Evolutionary conservation across 1,284 basidiomycete genomes (phyloP).

Genomic region (Ustilago cynodontis): DNA sequence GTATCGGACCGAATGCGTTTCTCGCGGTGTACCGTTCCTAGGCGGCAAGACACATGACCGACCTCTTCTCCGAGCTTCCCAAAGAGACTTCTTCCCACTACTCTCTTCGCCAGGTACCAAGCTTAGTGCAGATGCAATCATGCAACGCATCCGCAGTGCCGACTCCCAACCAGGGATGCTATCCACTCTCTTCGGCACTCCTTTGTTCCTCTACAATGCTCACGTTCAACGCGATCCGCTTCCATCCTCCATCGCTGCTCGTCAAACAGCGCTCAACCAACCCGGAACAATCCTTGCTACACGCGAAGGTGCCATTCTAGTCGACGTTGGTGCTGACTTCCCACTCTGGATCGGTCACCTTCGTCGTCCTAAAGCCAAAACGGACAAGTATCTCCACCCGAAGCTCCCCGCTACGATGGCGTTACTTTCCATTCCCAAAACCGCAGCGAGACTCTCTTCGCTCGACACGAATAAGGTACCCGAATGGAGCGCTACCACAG

Average conservation of each 20-base stretch:
- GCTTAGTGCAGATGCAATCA: conserved; percentile 70
- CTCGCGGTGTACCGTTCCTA: conserved; percentile 66
- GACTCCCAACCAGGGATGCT: conserved; percentile 73
- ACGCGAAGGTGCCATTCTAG: conserved; percentile 71
- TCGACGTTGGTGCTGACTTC: conserved; percentile 69
- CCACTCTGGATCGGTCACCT: conserved; percentile 72
- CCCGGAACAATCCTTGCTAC: conserved; percentile 70
- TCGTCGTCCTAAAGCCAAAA: conserved; percentile 70
- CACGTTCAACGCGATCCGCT: conserved; percentile 67
- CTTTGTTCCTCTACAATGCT: conserved; percentile 71
- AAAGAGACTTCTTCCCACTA: conserved; percentile 60
- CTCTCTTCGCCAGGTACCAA: conserved; percentile 8
- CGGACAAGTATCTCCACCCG: conserved; percentile 69
- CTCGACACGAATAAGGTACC: conserved; percentile 58
- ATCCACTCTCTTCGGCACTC: conserved; percentile 66
- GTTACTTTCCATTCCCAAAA: conserved; percentile 63
- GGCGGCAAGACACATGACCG: conserved; percentile 70
- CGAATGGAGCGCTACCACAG: conserved; percentile 67
- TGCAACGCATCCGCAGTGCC: conserved; percentile 70
- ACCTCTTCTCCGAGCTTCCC: conserved; percentile 70
- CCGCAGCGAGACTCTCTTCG: conserved; percentile 59
- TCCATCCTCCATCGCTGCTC: conserved; percentile 26
- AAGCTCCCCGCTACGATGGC: conserved; percentile 72
- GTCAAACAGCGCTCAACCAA: conserved; percentile 39
- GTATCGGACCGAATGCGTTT: conserved; percentile 62